Percentiles rank a stretch among this genome's conserved stretches.
Evolutionary conservation across 2,329 filamentous ascomycete species (phyloP).

Genomic region (Talaromyces sp.): DNA sequence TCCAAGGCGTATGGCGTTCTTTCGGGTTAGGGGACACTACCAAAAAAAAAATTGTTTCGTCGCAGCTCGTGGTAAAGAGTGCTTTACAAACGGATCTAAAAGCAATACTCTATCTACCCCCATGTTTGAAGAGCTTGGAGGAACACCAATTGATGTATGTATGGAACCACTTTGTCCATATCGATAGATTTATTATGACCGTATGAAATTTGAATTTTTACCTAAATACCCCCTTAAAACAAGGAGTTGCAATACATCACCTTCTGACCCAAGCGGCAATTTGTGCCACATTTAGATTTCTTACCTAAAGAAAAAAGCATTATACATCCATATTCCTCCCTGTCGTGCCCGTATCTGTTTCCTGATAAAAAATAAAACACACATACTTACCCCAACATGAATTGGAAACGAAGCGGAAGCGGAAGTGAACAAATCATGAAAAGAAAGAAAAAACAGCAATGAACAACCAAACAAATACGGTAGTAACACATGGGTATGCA

Average conservation of each 20-base stretch:
- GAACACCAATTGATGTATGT: background rate
- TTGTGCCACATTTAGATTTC: background rate
- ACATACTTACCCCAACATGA: slow-evolving; percentile 38
- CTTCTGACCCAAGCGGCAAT: background rate
- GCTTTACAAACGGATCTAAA: background rate
- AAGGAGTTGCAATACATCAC: background rate
- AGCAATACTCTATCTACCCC: background rate
- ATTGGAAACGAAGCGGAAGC: slow-evolving; percentile 16
- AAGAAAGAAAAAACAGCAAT: slow-evolving; percentile 16
- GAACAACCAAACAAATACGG: slow-evolving; percentile 21
- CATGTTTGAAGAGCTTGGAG: background rate
- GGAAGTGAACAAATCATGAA: background rate
- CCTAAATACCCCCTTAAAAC: background rate
- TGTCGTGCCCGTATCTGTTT: slow-evolving; percentile 19
- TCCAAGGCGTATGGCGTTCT: slow-evolving; percentile 19
- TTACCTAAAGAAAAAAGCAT: slow-evolving; percentile 9
- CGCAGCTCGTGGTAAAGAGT: background rate
- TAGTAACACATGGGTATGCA: slow-evolving; percentile 14
- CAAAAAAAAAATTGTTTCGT: background rate
- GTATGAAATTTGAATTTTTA: background rate
- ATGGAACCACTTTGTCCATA: background rate
- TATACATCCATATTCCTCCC: slow-evolving; percentile 1
- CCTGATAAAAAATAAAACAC: slow-evolving; percentile 23
- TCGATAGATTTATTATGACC: background rate
- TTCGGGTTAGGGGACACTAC: background rate